A percentile compares a stretch with the other conserved stretches of the same genome.
Evolutionary conservation across 78 protist species (phyloP).

Genomic region (slime mould (Dictyostelium discoideum)): dicty_2.7 NC_007091.3:1537001-1537500

Average conservation of each 20-base stretch:
- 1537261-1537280: neutral
- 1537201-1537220: neutral
- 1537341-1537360: neutral
- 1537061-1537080: neutral
- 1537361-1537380: neutral
- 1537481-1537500: neutral
- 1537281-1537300: neutral
- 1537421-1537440: neutral
- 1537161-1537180: neutral
- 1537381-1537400: neutral
- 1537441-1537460: neutral
- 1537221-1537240: neutral
- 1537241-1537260: neutral
- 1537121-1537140: neutral
- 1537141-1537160: neutral
- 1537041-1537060: neutral
- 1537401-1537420: neutral
- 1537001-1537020: neutral
- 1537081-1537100: neutral
- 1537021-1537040: neutral
- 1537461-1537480: neutral
- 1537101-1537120: neutral
- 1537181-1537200: neutral
- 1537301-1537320: neutral
- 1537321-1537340: neutral